Evolutionary conservation across 2,329 filamentous ascomycete species (phyloP).

Genomic region (Nigrospora osmanthi): DNA sequence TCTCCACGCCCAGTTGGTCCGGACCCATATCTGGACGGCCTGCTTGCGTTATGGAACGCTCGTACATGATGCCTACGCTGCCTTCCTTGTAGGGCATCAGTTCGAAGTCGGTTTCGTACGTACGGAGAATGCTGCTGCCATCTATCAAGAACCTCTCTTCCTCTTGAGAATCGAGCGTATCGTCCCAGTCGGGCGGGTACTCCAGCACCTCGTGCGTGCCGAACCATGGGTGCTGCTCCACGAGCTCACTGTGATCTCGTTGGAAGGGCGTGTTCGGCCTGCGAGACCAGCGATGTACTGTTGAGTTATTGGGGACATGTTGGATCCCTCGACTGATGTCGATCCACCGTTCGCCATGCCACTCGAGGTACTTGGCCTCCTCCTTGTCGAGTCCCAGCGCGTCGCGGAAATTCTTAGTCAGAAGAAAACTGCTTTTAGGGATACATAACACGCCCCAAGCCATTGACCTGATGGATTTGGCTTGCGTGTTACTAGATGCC

Average conservation of each 20-base stretch:
- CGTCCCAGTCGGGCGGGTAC: background rate
- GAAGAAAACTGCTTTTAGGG: conserved; percentile 32
- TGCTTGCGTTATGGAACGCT: conserved; percentile 16
- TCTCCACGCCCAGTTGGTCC: conserved; percentile 23
- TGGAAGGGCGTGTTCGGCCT: background rate
- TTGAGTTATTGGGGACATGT: conserved; percentile 15
- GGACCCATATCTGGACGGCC: conserved; percentile 6
- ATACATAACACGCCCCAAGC: conserved; percentile 44
- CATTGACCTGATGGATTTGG: conserved; percentile 11
- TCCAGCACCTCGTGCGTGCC: conserved; percentile 1
- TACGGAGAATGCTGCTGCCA: conserved; percentile 32
- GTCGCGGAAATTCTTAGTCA: conserved; percentile 17
- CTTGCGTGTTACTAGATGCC: background rate
- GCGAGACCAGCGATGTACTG: conserved; percentile 14
- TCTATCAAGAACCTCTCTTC: conserved; percentile 3
- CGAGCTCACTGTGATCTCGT: background rate
- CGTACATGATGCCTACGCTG: conserved; percentile 23
- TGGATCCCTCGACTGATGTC: conserved; percentile 13
- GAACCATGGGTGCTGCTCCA: conserved; percentile 2
- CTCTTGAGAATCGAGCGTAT: background rate
- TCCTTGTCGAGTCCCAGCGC: conserved; percentile 18
- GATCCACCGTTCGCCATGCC: conserved; percentile 14
- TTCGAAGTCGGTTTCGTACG: conserved; percentile 40
- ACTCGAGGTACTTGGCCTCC: conserved; percentile 11
- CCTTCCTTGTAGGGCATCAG: conserved; percentile 23